Evolutionary conservation across 1,284 basidiomycete species (phyloP).

Genomic region (Xerocomus amazonicus): DNA sequence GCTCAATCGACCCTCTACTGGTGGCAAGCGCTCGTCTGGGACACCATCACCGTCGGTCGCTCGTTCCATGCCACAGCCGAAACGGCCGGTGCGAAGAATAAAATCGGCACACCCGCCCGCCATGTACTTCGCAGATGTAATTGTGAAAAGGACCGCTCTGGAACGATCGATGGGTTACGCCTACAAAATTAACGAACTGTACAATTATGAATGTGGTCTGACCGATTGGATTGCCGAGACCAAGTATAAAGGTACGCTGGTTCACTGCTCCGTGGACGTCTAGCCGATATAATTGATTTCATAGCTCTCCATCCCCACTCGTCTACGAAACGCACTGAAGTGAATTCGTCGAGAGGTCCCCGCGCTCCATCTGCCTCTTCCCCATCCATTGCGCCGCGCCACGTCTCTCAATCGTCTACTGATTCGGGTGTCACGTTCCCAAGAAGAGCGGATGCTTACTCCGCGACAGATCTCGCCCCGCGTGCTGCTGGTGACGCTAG

Average conservation of each 20-base stretch:
- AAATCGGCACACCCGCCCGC: constrained; percentile 62
- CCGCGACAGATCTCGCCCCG: constrained; percentile 67
- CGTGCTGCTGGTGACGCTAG: constrained; percentile 43
- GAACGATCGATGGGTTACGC: constrained; percentile 81
- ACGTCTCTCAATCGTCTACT: constrained; percentile 65
- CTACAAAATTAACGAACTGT: constrained; percentile 79
- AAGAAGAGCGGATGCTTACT: constrained; percentile 67
- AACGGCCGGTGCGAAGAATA: constrained; percentile 37
- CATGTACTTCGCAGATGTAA: constrained; percentile 72
- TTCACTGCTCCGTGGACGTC: not conserved
- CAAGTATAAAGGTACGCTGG: constrained; percentile 48
- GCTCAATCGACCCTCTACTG: constrained; percentile 24
- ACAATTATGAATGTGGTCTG: constrained; percentile 74
- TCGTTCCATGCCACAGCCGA: constrained; percentile 13
- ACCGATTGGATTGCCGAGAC: constrained; percentile 68
- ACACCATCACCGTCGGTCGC: constrained; percentile 40
- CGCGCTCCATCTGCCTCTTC: constrained; percentile 33
- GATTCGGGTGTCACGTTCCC: constrained; percentile 77
- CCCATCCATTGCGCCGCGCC: constrained; percentile 49
- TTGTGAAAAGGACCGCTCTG: constrained; percentile 52
- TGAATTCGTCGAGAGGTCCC: constrained; percentile 23
- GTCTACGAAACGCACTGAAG: constrained; percentile 22
- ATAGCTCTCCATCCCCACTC: constrained; percentile 30
- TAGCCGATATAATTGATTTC: constrained; percentile 10
- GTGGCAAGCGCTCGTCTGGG: constrained; percentile 34